Conservation (phyloP, 2,329 filamentous ascomycete genomes). For the Apiospora koreana region DNA sequence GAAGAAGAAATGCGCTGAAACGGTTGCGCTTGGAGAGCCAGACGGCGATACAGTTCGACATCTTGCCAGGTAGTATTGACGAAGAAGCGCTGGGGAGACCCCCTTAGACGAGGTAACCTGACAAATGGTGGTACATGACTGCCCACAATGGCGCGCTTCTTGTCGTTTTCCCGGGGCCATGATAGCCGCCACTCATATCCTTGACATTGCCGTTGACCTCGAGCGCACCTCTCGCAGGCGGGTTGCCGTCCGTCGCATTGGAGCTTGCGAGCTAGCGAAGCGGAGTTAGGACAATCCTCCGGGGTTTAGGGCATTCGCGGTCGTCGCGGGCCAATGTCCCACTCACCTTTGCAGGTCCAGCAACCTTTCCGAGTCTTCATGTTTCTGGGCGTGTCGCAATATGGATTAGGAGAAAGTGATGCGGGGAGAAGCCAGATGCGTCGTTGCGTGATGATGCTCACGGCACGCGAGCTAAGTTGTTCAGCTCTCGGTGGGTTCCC, state of each 20-base stretch:
- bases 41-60: constrained; percentile 20
- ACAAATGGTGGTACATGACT: not conserved
- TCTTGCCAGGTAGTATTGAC: constrained; percentile 27
- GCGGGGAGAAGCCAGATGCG: not conserved
- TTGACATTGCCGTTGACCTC: constrained; percentile 23
- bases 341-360: constrained; percentile 28
- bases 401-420: not conserved
- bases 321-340: not conserved
- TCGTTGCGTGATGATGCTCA: not conserved
- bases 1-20: not conserved
- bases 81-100: constrained; percentile 15
- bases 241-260: constrained; percentile 24
- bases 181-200: constrained; percentile 30
- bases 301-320: not conserved
- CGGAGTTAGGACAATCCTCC: not conserved
- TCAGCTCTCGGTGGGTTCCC: not conserved
- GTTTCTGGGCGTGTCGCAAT: not conserved
- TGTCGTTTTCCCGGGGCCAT: constrained; percentile 29
- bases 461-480: not conserved
- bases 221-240: constrained; percentile 23
- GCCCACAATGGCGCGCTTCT: constrained; percentile 23
- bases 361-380: constrained; percentile 22
- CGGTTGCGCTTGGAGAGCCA: constrained; percentile 3
- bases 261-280: constrained; percentile 24
- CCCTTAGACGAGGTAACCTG: not conserved